These are phyloP conservation scores for Chlamydomonas schloesseri DNA, from an alignment of 139 green algal genomes.

Conservation along the genomic window DNA sequence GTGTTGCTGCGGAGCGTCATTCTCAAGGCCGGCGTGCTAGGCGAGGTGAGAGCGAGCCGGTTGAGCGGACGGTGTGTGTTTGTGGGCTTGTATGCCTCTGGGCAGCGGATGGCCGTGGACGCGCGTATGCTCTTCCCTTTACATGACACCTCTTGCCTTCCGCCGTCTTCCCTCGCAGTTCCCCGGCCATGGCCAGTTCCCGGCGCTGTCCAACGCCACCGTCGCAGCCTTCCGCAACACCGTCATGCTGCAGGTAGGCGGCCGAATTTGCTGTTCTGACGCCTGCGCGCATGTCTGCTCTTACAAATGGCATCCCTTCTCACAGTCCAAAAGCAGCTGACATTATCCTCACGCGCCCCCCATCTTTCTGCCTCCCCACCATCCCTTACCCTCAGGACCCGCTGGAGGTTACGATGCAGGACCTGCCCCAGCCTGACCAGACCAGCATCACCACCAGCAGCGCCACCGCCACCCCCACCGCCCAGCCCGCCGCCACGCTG, in stretches of 20 bases:
- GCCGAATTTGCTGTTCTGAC: no score
- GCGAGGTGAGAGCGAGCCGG: slow-evolving; percentile 14
- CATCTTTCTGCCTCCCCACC: no score
- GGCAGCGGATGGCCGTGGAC: background rate
- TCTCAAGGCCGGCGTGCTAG: background rate
- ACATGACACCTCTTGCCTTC: background rate
- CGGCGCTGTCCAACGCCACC: background rate
- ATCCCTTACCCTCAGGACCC: no score
- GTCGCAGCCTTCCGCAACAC: background rate
- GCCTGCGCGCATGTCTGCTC: no score
- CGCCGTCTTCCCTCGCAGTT: background rate
- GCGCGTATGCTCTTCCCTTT: background rate
- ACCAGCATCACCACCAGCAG: background rate
- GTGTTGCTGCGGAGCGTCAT: slow-evolving; percentile 5
- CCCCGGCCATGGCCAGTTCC: slow-evolving; percentile 14
- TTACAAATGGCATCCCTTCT: no score
- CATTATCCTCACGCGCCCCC: no score
- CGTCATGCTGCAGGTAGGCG: background rate
- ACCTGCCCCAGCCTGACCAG: background rate
- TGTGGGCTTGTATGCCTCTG: background rate
- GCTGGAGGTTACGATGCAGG: background rate
- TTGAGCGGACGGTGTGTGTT: no score
- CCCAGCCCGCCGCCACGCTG: background rate
- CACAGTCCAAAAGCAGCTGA: no score
- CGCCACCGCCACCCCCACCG: background rate